phyloP scores from a whole-genome alignment of 1,284 basidiomycete genomes.

The Fistulina hepatica region DNA sequence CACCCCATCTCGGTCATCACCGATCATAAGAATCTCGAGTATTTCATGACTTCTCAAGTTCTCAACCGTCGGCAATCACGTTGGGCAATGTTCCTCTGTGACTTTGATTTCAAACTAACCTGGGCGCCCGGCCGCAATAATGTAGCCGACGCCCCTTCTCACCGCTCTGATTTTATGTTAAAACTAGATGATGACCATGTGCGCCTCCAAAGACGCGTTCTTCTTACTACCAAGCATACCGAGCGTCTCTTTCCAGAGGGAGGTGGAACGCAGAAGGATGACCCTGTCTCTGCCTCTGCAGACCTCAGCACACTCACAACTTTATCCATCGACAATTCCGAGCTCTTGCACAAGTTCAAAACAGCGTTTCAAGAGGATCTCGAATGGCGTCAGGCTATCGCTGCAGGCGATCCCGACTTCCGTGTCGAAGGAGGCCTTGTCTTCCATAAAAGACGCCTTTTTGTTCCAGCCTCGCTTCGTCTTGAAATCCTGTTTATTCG shows the following conservation, averaged over 20 bases:
- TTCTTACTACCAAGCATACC: conserved; percentile 20
- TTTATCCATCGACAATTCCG: conserved; percentile 22
- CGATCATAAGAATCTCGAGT: conserved; percentile 17
- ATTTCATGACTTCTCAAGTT: conserved; percentile 5
- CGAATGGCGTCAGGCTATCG: conserved; percentile 23
- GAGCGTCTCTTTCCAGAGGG: conserved; percentile 14
- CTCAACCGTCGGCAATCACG: conserved; percentile 5
- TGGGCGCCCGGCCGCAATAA: conserved; percentile 18
- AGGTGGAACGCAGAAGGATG: no score
- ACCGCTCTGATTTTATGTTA: conserved; percentile 23
- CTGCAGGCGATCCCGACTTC: conserved; percentile 20
- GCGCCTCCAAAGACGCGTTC: conserved; percentile 10
- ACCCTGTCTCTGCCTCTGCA: conserved; percentile 4
- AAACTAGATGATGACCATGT: conserved; percentile 24
- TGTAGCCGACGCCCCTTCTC: conserved; percentile 27
- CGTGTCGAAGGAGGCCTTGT: conserved; percentile 21
- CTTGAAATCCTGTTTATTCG: conserved; percentile 19
- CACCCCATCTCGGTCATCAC: conserved; percentile 12
- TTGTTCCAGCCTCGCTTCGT: conserved; percentile 25
- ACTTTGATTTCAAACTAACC: conserved; percentile 13
- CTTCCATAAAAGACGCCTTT: conserved; percentile 25
- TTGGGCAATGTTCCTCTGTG: conserved; percentile 7
- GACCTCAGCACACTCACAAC: conserved; percentile 17
- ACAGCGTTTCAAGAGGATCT: conserved; percentile 17
- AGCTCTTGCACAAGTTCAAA: conserved; percentile 22